Evolutionary conservation across 2,329 filamentous ascomycete species (phyloP).

Genomic region (Phoma herbarum): DNA sequence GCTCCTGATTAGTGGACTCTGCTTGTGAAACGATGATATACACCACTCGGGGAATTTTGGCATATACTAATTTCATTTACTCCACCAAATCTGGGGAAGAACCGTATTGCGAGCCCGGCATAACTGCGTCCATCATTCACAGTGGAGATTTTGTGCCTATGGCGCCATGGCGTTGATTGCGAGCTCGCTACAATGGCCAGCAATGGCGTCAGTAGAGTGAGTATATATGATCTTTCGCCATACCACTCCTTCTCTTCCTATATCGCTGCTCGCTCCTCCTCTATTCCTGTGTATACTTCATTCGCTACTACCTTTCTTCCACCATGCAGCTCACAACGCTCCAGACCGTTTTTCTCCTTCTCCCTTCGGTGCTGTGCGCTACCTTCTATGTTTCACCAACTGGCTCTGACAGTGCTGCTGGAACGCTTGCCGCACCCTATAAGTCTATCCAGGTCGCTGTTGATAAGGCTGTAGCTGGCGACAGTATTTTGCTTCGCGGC

Average conservation of each 20-base stretch:
- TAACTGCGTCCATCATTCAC: slow-evolving; percentile 19
- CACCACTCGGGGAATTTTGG: slow-evolving; percentile 9
- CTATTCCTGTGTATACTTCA: not conserved
- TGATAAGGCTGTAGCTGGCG: slow-evolving; percentile 57
- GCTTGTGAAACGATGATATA: slow-evolving; percentile 10
- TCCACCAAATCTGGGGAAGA: slow-evolving; percentile 5
- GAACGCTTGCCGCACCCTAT: slow-evolving; percentile 53
- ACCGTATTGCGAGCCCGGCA: slow-evolving; percentile 5
- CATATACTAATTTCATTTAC: slow-evolving; percentile 12
- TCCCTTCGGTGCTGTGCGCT: slow-evolving; percentile 25
- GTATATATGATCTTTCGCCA: slow-evolving; percentile 45
- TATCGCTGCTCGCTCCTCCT: not conserved
- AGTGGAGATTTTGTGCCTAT: not conserved
- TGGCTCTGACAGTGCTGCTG: slow-evolving; percentile 52
- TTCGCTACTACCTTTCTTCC: slow-evolving; percentile 1
- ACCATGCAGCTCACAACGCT: slow-evolving; percentile 23
- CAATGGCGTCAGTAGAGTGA: not conserved
- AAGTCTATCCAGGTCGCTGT: slow-evolving; percentile 60
- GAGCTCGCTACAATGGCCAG: not conserved
- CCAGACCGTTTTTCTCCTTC: slow-evolving; percentile 22
- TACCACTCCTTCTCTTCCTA: too few species aligned
- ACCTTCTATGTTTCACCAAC: slow-evolving; percentile 59
- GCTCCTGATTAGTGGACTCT: slow-evolving; percentile 14
- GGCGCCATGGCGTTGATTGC: slow-evolving; percentile 3
- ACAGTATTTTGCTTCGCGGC: slow-evolving; percentile 56